A percentile compares a stretch with the other conserved stretches of the same genome.
phyloP scores from a whole-genome alignment of 768 basidiomycete species.

The Tricholoma saponaceum region DNA sequence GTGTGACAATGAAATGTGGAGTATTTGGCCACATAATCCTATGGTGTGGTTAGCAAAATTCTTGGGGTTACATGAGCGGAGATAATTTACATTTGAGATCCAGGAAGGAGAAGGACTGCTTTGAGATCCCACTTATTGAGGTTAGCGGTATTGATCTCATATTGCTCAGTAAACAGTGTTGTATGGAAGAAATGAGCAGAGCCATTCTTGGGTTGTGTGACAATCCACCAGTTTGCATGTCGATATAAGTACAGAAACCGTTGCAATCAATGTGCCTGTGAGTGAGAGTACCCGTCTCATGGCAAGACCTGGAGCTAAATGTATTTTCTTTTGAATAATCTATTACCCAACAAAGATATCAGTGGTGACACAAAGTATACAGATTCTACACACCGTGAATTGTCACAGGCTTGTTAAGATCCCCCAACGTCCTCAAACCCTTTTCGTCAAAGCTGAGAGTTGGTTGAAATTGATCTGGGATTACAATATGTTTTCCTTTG shows the following conservation, averaged over 20 bases:
- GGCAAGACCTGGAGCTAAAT: neutral
- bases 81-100: neutral
- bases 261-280: neutral
- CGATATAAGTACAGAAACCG: neutral
- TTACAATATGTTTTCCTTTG: neutral
- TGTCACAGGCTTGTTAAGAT: neutral
- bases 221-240: neutral
- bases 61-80: neutral
- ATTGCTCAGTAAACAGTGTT: neutral
- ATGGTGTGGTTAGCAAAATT: neutral
- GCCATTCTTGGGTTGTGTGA: neutral
- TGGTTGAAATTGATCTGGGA: neutral
- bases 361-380: neutral
- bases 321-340: neutral
- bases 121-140: neutral
- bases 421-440: too few species aligned
- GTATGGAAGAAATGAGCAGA: neutral
- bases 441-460: too few species aligned
- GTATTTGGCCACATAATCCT: slow-evolving; percentile 1
- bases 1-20: neutral
- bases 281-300: neutral
- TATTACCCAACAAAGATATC: neutral
- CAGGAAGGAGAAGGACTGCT: neutral
- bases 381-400: neutral
- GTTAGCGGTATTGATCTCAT: neutral